Evolutionary conservation across 2,329 filamentous ascomycete species (phyloP), one percentile per base, ranked within the genome.

Genomic region (Aschersonia sp.): DNA sequence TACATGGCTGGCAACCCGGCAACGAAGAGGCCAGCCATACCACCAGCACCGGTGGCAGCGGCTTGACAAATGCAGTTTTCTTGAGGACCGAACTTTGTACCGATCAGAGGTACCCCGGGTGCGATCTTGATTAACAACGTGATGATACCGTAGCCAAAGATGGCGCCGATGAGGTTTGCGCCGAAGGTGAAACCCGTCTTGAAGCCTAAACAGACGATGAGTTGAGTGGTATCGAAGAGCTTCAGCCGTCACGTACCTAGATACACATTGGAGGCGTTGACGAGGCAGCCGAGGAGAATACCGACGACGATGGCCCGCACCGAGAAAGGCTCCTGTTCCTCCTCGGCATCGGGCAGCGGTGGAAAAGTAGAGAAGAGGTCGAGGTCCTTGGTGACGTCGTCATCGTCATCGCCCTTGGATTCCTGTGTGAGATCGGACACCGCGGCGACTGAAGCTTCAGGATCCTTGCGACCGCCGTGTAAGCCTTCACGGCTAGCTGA

Each of bases 31-130:
- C 67, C 70, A 29, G 71, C 68, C 51, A 80, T 66, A 51, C 76
- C 77, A 51, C 77, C 77, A 9, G 77, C 73, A 44, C 75, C 77
- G 3, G 74, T 78, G 4, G 77, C 77, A 45, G 74, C 64, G 3
- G 77, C 77, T 57, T 80, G 77, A 48, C 78, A 66, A 55, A 80
- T 79, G 55, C 73, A 77, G 65, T 80, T 80, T 58, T 80, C 77
- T 54, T 77, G 74, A 7, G 77, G 77, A 2, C 77, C 77, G 51
- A 80, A 79, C 31, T 60, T 60, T 2, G 69, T 71, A 29, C 76
- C 75, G 6, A 80, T 61, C 42, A 73, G 64, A 3, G 75, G 74
- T 46, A 77, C 63, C 41, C 64, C 65, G 9, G 69, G 69, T 28
- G 74, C 58, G 5, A 68, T 60, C 53, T 67, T 72, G 9, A 70